Conservation (phyloP, 2,329 filamentous ascomycete species). For the Cladosporium sp. region DNA sequence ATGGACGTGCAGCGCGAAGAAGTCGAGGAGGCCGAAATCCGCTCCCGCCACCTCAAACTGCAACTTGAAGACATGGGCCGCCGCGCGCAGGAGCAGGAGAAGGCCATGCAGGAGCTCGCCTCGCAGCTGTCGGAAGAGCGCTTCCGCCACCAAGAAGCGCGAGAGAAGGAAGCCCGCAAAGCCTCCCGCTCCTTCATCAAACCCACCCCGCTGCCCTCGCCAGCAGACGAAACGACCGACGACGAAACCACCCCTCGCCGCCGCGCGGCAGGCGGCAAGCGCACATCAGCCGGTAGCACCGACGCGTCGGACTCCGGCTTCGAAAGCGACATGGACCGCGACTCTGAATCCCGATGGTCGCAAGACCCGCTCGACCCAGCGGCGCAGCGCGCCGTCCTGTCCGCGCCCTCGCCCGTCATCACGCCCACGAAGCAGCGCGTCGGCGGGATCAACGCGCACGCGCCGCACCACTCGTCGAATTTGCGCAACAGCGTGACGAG, state of each 20-base stretch:
- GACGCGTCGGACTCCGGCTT: conserved; percentile 55
- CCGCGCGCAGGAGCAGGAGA: conserved; percentile 52
- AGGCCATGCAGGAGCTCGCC: conserved; percentile 50
- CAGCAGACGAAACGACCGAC: conserved; percentile 18
- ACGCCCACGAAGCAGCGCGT: conserved; percentile 19
- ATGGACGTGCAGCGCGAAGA: conserved; percentile 58
- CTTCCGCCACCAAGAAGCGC: conserved; percentile 23
- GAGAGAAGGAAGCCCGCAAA: conserved; percentile 35
- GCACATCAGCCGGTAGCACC: conserved; percentile 26
- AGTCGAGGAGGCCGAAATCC: conserved; percentile 56
- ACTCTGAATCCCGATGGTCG: conserved; percentile 32
- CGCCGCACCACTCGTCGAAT: conserved; percentile 1
- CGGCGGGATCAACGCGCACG: conserved; percentile 1
- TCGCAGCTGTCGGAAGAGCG: conserved; percentile 44
- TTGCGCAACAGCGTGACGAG: conserved; percentile 25
- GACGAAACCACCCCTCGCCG: conserved; percentile 14
- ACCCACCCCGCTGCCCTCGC: conserved; percentile 19
- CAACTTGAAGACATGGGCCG: conserved; percentile 59
- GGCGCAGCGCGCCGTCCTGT: conserved; percentile 44
- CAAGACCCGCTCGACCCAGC: conserved; percentile 23
- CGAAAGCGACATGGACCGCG: conserved; percentile 54
- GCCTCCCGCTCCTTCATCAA: conserved; percentile 23
- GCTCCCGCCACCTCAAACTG: conserved; percentile 54
- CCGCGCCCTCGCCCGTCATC: conserved; percentile 34
- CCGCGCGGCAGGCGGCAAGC: conserved; percentile 18